These are phyloP conservation scores for Kwoniella sp. DNA, from an alignment of 768 basidiomycete species.

Conservation along the genomic window DNA sequence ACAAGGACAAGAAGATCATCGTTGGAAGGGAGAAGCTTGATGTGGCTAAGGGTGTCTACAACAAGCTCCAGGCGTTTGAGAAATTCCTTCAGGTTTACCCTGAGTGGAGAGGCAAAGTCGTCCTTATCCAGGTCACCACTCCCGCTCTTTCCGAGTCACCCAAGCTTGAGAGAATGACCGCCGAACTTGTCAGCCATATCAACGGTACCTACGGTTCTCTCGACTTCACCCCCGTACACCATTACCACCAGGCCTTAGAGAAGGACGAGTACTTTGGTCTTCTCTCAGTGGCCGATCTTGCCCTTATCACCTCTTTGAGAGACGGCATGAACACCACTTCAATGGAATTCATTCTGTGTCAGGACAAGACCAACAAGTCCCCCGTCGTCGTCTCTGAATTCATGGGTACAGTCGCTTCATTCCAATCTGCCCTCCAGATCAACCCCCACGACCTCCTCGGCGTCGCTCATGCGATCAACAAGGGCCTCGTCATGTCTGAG, in stretches of 20 bases:
- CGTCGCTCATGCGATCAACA: constrained; percentile 85
- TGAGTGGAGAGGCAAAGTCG: constrained; percentile 83
- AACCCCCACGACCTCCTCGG: constrained; percentile 97
- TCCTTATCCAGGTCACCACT: constrained; percentile 79
- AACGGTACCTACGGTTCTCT: constrained; percentile 93
- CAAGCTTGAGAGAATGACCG: constrained; percentile 88
- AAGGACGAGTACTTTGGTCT: constrained; percentile 98
- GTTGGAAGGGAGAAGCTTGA: constrained; percentile 96
- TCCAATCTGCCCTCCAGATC: constrained; percentile 83
- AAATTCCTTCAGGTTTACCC: constrained; percentile 91
- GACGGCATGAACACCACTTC: constrained; percentile 99
- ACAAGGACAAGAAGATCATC: constrained; percentile 97
- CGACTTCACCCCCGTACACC: constrained; percentile 95
- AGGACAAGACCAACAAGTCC: constrained; percentile 73
- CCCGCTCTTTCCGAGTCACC: constrained; percentile 89
- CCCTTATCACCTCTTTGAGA: constrained; percentile 88
- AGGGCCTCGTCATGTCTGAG: constrained; percentile 77
- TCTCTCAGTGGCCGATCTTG: constrained; percentile 87
- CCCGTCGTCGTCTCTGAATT: constrained; percentile 94
- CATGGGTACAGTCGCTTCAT: constrained; percentile 92
- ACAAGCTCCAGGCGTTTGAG: constrained; percentile 95
- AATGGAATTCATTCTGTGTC: constrained; percentile 97
- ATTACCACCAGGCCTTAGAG: constrained; percentile 96
- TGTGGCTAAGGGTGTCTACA: constrained; percentile 95
- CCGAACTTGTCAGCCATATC: constrained; percentile 89